Conservation (phyloP, 495 filamentous ascomycete genomes). For the Penicillium cataractarum region DNA sequence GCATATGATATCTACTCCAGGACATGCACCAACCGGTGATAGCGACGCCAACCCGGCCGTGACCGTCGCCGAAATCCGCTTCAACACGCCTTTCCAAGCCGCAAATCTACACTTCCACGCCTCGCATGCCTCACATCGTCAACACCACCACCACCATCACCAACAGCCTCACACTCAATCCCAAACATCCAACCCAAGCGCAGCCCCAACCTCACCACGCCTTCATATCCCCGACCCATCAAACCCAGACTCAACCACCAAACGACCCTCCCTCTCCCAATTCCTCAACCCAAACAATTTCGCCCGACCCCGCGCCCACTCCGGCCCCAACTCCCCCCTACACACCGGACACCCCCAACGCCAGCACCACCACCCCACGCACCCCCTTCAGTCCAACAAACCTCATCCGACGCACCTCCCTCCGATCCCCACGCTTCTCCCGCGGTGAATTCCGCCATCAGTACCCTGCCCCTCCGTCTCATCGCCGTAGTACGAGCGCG, state of each 20-base stretch:
- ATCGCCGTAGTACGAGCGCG: slow-evolving; percentile 31
- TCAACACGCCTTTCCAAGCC: slow-evolving; percentile 72
- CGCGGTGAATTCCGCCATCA: slow-evolving; percentile 22
- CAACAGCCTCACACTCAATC: slow-evolving; percentile 18
- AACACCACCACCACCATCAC: slow-evolving; percentile 27
- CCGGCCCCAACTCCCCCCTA: slow-evolving; percentile 22
- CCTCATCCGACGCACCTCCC: slow-evolving; percentile 27
- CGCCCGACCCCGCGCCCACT: slow-evolving; percentile 35
- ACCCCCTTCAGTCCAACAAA: slow-evolving; percentile 14
- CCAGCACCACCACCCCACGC: not conserved
- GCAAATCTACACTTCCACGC: slow-evolving; percentile 39
- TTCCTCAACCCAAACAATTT: slow-evolving; percentile 41
- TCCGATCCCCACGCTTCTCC: slow-evolving; percentile 23
- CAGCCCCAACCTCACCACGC: slow-evolving; percentile 17
- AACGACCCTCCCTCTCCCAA: slow-evolving; percentile 38
- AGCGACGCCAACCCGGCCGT: slow-evolving; percentile 42
- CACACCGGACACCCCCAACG: not conserved
- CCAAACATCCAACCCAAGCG: slow-evolving; percentile 29
- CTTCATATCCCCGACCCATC: slow-evolving; percentile 6
- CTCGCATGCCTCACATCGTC: slow-evolving; percentile 19
- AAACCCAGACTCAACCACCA: slow-evolving; percentile 23
- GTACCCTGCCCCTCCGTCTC: slow-evolving; percentile 1
- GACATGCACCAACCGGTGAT: slow-evolving; percentile 16
- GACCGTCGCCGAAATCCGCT: slow-evolving; percentile 82
- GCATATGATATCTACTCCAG: slow-evolving; percentile 53